These are phyloP conservation scores for Abortiporus biennis DNA, from an alignment of 1,284 basidiomycete species.

Conservation along the genomic window DNA sequence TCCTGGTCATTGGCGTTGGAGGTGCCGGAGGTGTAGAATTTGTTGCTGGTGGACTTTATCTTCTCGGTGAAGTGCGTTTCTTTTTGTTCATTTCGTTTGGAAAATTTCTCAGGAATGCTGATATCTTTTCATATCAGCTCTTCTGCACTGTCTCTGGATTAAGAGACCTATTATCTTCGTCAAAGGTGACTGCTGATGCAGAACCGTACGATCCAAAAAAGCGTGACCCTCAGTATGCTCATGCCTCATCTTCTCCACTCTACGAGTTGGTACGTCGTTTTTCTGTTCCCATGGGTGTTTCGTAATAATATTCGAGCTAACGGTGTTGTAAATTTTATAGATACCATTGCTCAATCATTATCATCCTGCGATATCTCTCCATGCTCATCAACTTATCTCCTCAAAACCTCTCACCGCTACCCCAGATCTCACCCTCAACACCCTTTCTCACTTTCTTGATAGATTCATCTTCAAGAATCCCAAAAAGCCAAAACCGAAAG, in stretches of 20 bases:
- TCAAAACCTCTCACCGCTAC: slow-evolving; percentile 72
- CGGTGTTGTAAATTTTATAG: slow-evolving; percentile 30
- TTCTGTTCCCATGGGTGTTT: neutral
- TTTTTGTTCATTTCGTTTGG: neutral
- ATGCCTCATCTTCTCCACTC: slow-evolving; percentile 77
- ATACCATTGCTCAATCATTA: slow-evolving; percentile 80
- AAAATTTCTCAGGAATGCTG: too few relatives aligned
- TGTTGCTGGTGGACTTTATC: slow-evolving; percentile 80
- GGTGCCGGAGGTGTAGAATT: slow-evolving; percentile 81
- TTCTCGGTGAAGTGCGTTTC: slow-evolving; percentile 62
- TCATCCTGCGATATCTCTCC: slow-evolving; percentile 88
- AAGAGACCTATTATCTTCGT: slow-evolving; percentile 53
- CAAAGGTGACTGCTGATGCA: slow-evolving; percentile 30
- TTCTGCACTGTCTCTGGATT: slow-evolving; percentile 73
- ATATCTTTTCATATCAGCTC: slow-evolving; percentile 41
- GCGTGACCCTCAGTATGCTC: slow-evolving; percentile 86
- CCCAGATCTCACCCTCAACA: slow-evolving; percentile 89
- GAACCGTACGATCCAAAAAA: slow-evolving; percentile 83
- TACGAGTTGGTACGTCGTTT: slow-evolving; percentile 86
- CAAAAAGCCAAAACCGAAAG: slow-evolving; percentile 76
- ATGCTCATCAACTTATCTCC: slow-evolving; percentile 77
- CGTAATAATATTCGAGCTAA: neutral
- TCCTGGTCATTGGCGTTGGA: slow-evolving; percentile 62
- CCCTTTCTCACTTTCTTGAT: slow-evolving; percentile 61
- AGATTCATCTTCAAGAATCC: slow-evolving; percentile 93